Evolutionary conservation across 352 stramenopile genomes (phyloP), one percentile per base, ranked within the genome.

Genomic region (Phytophthora pistaciae): DNA sequence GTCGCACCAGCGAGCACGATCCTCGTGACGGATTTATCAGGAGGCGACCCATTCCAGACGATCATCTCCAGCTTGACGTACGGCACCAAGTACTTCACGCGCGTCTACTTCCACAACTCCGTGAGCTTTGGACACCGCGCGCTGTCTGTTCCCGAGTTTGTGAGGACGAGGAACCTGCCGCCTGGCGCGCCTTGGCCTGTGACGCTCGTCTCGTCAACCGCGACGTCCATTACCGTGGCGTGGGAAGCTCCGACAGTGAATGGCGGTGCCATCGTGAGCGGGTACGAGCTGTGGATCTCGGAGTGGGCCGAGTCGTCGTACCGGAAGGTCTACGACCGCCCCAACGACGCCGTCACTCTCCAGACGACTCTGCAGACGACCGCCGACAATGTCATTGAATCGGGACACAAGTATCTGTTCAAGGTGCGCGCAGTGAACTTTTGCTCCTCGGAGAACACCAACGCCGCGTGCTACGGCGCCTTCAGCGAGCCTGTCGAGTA

Each of bases 201-300:
- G n/a, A 62, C 88, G 6, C 74, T 99, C 7, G 87, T 97, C 9
- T 87, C 88, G 18, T 98, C 95, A 6, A 97, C 84, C 16, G 70
- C 91, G 0, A 94, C 88, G 5, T 97, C 91, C 18, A 98, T 99
- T 66, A 94, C 91, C 7, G 79, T 99, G 8, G 77, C 84, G 38
- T 99, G 97, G 97, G 66, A 90, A 14, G 65, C 77, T 9, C 97
- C 97, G 16, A 97, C 84, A 4, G 80, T 93, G 5, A 98, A 98
- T 56, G 96, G 96, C 29, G 97, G 96, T 0, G 90, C 91, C 18
- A 58, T 73, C n/a, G 91, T 99, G 52, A 98, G 89, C 21, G 97
- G 97, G 7, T 99, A 98, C 70, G 88, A 99, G 62, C 75, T 99
- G 27, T 99, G 90, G 91, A 95, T 99, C 62, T 95, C 98, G n/a